Evolutionary conservation across 2,329 filamentous ascomycete genomes (phyloP), one percentile per base, ranked within the genome.

Genomic region (Penicillium sp.): DNA sequence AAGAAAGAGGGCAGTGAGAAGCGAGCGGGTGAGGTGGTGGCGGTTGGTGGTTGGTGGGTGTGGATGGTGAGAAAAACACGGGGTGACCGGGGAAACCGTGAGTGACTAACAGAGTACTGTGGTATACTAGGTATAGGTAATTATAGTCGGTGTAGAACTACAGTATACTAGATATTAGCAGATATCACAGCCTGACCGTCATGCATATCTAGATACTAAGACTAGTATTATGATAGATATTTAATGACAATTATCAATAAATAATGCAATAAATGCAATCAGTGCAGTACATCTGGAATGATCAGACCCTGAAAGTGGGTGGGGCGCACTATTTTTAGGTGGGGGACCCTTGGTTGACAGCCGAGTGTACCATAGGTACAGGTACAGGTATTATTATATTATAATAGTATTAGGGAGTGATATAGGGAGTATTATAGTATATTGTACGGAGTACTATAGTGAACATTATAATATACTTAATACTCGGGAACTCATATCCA

Each of bases 1-100:
- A 23, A 6, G 31, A n/a, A n/a, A 24, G 39, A n/a, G 16, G 9
- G 47, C 43, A 43, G 28, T 16, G 18, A 43, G 21, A 21, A 33
- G 34, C 23, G 37, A 26, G 18, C 10, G 24, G 24, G 24, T 28
- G 24, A 10, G 10, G 24, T 5, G 24, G 10, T 28, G 24, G 24
- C 24, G 10, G 24, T 5, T 28, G 24, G 24, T 28, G 24, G 24
- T 5, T 28, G 24, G 24, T 28, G 5, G 10, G 24, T 10, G 45
- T 39, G 45, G 24, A 29, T 47, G 28, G 45, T 34, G 46, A 48
- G 40, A 49, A 44, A 34, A 56, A 56, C 52, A 56, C 31, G 45
- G 51, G 21, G 42, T 45, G 42, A 21, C 42, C 42, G 42, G 42
- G 42, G 42, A 45, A 45, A 45, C 42, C n/a, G 14, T 4, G 9